A percentile compares a stretch with the other conserved stretches of the same genome.
Conservation (phyloP, 768 basidiomycete genomes). For the Xerocomellus amylosporus region DNA sequence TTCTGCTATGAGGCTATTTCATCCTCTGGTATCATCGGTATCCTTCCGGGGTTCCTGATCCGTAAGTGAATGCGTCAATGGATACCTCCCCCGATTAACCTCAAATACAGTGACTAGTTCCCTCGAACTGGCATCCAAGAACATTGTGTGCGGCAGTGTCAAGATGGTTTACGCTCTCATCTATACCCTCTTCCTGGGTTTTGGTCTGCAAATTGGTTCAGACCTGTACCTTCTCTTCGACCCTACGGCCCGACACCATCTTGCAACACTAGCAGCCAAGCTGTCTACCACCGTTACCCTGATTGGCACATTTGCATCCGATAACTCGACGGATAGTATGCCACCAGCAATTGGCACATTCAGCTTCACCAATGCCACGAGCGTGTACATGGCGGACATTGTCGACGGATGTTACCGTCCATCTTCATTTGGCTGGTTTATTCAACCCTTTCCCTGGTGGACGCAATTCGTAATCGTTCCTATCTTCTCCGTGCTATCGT, state of each 20-base stretch:
- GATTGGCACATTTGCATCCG: constrained; percentile 66
- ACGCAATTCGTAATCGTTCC: constrained; percentile 75
- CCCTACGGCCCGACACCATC: constrained; percentile 46
- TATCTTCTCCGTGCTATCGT: constrained; percentile 65
- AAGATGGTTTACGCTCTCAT: constrained; percentile 90
- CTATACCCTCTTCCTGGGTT: constrained; percentile 81
- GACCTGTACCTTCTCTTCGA: constrained; percentile 78
- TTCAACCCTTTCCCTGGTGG: constrained; percentile 81
- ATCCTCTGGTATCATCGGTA: constrained; percentile 81
- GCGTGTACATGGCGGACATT: constrained; percentile 46
- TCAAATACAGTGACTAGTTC: constrained; percentile 66
- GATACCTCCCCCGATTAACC: not conserved
- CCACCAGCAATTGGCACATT: constrained; percentile 59
- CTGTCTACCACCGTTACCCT: constrained; percentile 49
- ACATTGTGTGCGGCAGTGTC: constrained; percentile 79
- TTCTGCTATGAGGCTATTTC: constrained; percentile 95
- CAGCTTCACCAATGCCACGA: constrained; percentile 57
- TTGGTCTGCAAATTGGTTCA: constrained; percentile 80
- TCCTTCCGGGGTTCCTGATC: constrained; percentile 87
- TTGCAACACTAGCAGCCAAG: constrained; percentile 52
- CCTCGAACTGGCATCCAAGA: constrained; percentile 80
- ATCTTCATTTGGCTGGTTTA: constrained; percentile 64
- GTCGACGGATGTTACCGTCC: constrained; percentile 72
- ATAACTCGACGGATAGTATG: constrained; percentile 43
- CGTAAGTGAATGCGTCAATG: constrained; percentile 40